Conservation (phyloP, 148 eudicot genomes). For the Rhododendron simsii region DNA sequence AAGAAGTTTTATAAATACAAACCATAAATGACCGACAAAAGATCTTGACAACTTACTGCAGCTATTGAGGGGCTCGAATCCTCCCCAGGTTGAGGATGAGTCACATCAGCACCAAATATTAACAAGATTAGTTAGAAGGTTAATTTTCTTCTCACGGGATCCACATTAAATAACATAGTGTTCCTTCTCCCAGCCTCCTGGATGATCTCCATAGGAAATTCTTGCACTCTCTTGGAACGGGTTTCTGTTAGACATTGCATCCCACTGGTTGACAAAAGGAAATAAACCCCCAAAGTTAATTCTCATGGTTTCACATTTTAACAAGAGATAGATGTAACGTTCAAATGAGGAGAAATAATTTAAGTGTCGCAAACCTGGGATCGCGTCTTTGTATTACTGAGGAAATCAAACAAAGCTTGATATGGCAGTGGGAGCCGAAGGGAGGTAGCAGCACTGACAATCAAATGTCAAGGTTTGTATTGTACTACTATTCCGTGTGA, state of each 20-base stretch:
- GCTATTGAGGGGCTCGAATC: too few relatives aligned
- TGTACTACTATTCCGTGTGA: too few relatives aligned
- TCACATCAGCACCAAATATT: too few relatives aligned
- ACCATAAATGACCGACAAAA: neutral
- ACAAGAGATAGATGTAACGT: neutral
- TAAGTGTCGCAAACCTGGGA: slow-evolving; percentile 29
- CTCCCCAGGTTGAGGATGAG: too few relatives aligned
- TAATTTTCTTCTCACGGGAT: too few relatives aligned
- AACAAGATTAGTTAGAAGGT: too few relatives aligned
- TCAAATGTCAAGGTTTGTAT: neutral
- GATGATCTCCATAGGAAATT: slow-evolving; percentile 26
- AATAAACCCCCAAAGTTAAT: neutral
- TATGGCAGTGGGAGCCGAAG: slow-evolving; percentile 49
- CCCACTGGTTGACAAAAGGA: slow-evolving; percentile 38
- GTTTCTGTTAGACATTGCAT: slow-evolving; percentile 28
- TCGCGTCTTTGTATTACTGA: slow-evolving; percentile 32
- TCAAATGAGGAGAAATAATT: neutral
- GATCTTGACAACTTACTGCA: too few relatives aligned
- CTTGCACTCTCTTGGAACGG: slow-evolving; percentile 24
- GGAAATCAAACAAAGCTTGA: slow-evolving; percentile 29
- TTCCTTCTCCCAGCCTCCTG: too few relatives aligned
- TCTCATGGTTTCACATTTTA: neutral
- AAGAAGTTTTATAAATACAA: neutral
- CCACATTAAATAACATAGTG: too few relatives aligned
- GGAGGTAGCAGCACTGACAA: slow-evolving; percentile 36